phyloP scores from a whole-genome alignment of 495 filamentous ascomycete genomes.

The Penicillium lividum region DNA sequence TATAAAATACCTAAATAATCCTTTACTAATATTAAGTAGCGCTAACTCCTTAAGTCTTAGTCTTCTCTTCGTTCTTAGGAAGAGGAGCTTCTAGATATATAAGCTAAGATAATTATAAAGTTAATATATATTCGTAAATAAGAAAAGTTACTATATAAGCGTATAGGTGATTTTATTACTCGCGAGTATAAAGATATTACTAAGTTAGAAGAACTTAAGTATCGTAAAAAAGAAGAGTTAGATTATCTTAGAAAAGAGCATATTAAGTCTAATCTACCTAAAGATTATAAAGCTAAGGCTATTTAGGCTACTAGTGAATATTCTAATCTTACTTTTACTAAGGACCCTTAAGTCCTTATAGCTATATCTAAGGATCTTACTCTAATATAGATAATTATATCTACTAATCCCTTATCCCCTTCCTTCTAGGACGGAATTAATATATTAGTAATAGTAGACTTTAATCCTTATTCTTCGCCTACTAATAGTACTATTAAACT shows the following conservation, averaged over 20 bases:
- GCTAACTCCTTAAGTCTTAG: too few species aligned
- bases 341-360: background rate
- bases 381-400: constrained; percentile 1
- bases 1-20: background rate
- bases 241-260: background rate
- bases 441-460: background rate
- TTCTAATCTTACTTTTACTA: background rate
- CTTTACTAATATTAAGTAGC: too few species aligned
- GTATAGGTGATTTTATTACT: background rate
- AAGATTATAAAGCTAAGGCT: background rate
- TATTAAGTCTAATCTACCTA: constrained; percentile 1
- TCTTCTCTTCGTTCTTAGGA: background rate
- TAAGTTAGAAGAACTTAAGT: background rate
- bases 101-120: background rate
- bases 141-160: background rate
- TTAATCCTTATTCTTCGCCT: background rate
- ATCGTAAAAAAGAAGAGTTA: background rate
- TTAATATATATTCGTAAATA: background rate
- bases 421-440: background rate
- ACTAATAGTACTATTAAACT: constrained; percentile 6
- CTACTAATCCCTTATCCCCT: background rate
- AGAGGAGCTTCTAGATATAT: background rate
- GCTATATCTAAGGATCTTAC: background rate
- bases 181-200: background rate
- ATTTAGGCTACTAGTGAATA: background rate